phyloP scores from a whole-genome alignment of 2,329 filamentous ascomycete genomes.

The Nigrospora osmanthi region DNA sequence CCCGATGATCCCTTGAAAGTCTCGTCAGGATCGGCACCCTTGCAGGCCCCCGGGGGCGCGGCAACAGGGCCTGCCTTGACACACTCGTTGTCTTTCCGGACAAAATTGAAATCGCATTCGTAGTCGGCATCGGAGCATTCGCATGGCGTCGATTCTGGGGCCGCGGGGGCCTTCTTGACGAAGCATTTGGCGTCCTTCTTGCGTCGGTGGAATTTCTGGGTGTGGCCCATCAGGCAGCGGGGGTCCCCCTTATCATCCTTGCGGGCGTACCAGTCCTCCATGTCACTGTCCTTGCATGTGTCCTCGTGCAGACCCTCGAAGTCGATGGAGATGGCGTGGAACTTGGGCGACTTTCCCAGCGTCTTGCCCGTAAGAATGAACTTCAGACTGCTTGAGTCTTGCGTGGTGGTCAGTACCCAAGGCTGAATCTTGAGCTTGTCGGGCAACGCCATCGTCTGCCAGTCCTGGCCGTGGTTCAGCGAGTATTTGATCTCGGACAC shows the following conservation, averaged over 20 bases:
- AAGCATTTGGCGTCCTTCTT: slow-evolving; percentile 89
- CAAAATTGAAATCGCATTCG: slow-evolving; percentile 94
- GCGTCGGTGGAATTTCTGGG: slow-evolving; percentile 75
- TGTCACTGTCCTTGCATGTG: slow-evolving; percentile 69
- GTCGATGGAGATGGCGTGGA: slow-evolving; percentile 68
- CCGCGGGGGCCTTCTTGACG: slow-evolving; percentile 73
- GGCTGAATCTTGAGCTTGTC: slow-evolving; percentile 61
- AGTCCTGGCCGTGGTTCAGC: slow-evolving; percentile 79
- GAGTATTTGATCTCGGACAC: slow-evolving; percentile 63
- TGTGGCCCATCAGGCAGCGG: slow-evolving; percentile 93
- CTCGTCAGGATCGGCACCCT: slow-evolving; percentile 52
- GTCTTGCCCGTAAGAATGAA: slow-evolving; percentile 68
- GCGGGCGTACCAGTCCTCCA: slow-evolving; percentile 85
- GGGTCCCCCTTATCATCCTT: slow-evolving; percentile 72
- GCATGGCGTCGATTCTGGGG: slow-evolving; percentile 64
- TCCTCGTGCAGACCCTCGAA: slow-evolving; percentile 75
- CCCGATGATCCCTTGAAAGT: slow-evolving; percentile 82
- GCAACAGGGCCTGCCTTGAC: slow-evolving; percentile 52
- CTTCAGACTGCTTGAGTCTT: slow-evolving; percentile 87
- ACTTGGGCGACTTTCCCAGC: slow-evolving; percentile 41
- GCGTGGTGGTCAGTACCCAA: slow-evolving; percentile 73
- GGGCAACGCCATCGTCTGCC: slow-evolving; percentile 65
- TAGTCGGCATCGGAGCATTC: slow-evolving; percentile 80
- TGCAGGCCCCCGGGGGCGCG: slow-evolving; percentile 67
- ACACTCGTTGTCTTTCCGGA: slow-evolving; percentile 63